Percentiles rank a stretch among this genome's conserved stretches.
Evolutionary conservation across 352 stramenopile genomes (phyloP).

Genomic region (Blastocystis sp.): DNA sequence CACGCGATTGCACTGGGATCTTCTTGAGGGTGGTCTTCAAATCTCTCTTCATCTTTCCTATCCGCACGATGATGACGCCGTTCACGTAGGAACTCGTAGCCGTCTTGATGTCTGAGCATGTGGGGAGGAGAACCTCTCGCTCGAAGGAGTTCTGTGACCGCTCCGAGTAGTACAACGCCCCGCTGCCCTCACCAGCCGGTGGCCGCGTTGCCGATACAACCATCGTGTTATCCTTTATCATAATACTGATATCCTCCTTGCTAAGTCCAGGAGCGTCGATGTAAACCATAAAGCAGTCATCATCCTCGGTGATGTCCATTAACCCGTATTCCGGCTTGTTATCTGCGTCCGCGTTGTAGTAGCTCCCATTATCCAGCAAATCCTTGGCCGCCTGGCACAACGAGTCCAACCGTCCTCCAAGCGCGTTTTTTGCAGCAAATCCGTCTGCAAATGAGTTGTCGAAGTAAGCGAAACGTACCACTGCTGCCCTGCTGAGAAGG

Average conservation of each 20-base stretch:
- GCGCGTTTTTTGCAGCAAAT: no score
- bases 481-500: no score
- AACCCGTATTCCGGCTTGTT: background rate
- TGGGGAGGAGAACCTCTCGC: conserved; percentile 17
- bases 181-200: background rate
- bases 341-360: background rate
- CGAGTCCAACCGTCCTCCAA: background rate
- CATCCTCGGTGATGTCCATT: conserved; percentile 19
- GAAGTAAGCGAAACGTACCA: no score
- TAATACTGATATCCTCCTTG: conserved; percentile 25
- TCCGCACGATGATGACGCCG: conserved; percentile 14
- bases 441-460: no score
- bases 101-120: background rate
- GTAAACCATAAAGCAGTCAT: conserved; percentile 23
- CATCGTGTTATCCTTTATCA: conserved; percentile 5
- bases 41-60: background rate
- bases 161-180: conserved; percentile 8
- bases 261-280: conserved; percentile 25
- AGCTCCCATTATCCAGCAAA: background rate
- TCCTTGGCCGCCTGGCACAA: conserved; percentile 16
- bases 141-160: conserved; percentile 5
- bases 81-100: conserved; percentile 15
- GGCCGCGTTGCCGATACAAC: background rate
- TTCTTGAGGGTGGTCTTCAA: background rate
- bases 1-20: conserved; percentile 21